phyloP scores from a whole-genome alignment of 495 filamentous ascomycete genomes.

The Trichoderma erinaceum region DNA sequence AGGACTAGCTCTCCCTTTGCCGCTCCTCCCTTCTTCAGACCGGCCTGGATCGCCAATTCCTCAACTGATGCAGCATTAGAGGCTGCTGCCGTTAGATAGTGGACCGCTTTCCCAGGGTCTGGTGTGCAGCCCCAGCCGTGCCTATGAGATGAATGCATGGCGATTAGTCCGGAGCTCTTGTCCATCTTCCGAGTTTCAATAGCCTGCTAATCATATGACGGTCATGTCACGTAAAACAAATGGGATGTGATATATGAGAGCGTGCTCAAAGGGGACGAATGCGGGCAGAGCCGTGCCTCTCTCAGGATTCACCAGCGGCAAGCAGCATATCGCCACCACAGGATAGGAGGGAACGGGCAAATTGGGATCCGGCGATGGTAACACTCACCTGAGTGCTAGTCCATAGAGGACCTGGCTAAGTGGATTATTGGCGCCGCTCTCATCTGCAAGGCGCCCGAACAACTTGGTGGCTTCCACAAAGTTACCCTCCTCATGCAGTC shows the following conservation, averaged over 20 bases:
- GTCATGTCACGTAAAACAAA: conserved; percentile 7
- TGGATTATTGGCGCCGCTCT: conserved; percentile 79
- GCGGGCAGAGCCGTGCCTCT: not conserved
- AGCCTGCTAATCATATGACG: conserved; percentile 5
- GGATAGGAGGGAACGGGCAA: not conserved
- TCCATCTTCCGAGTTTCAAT: not conserved
- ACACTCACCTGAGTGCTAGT: conserved; percentile 75
- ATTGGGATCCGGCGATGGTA: conserved; percentile 16
- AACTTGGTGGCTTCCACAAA: conserved; percentile 71
- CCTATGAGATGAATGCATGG: conserved; percentile 35
- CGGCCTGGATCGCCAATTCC: conserved; percentile 70
- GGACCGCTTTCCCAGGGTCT: conserved; percentile 66
- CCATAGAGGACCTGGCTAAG: conserved; percentile 95
- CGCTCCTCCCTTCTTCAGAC: conserved; percentile 85
- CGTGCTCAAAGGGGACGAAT: not conserved
- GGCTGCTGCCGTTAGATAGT: conserved; percentile 82
- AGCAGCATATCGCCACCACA: not conserved
- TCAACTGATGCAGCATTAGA: conserved; percentile 85
- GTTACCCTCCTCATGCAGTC: conserved; percentile 78
- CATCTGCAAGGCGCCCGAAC: conserved; percentile 84
- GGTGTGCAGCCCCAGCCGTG: conserved; percentile 89
- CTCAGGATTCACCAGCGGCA: not conserved
- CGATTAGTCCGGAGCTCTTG: not conserved
- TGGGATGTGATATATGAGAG: conserved; percentile 12
- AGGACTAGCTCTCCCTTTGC: conserved; percentile 98